phyloP scores from a whole-genome alignment of 2,329 filamentous ascomycete species.

The Volutella citrinella region DNA sequence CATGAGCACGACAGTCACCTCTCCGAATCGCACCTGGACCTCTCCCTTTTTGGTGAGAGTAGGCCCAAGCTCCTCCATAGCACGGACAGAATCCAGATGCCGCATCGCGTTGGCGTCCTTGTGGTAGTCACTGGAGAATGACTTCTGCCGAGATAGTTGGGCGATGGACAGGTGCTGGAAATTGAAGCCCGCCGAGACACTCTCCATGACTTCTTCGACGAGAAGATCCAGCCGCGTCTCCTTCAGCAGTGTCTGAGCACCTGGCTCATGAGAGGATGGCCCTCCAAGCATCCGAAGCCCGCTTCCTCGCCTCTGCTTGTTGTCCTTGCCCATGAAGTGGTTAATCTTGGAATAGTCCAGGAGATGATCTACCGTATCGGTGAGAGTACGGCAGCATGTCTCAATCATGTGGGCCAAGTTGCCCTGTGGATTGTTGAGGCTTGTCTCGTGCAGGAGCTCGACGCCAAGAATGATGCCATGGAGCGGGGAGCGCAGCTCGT shows the following conservation, averaged over 20 bases:
- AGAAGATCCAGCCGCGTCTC: conserved; percentile 15
- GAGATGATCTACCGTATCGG: conserved; percentile 52
- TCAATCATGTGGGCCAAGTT: conserved; percentile 48
- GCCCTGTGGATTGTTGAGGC: conserved; percentile 43
- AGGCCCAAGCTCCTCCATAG: neutral
- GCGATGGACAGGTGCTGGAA: conserved; percentile 13
- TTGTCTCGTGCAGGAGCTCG: conserved; percentile 52
- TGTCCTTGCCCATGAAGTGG: conserved; percentile 23
- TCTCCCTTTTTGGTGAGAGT: neutral
- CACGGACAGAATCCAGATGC: conserved; percentile 1
- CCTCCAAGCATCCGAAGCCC: neutral
- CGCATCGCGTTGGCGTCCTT: conserved; percentile 2
- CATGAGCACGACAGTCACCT: conserved; percentile 28
- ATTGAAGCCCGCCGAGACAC: conserved; percentile 19
- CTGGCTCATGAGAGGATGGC: conserved; percentile 4
- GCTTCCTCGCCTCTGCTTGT: conserved; percentile 7
- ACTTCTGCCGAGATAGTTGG: conserved; percentile 11
- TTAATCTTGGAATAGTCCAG: conserved; percentile 55
- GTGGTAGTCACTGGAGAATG: conserved; percentile 2
- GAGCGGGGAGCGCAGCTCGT: conserved; percentile 59
- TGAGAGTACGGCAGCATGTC: conserved; percentile 47
- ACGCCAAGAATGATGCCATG: conserved; percentile 57
- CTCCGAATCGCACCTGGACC: conserved; percentile 8
- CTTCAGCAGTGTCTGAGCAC: conserved; percentile 3
- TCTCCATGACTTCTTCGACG: conserved; percentile 21